Evolutionary conservation across 768 basidiomycete genomes (phyloP).

Genomic region (Pleurotus cornucopiae): DNA sequence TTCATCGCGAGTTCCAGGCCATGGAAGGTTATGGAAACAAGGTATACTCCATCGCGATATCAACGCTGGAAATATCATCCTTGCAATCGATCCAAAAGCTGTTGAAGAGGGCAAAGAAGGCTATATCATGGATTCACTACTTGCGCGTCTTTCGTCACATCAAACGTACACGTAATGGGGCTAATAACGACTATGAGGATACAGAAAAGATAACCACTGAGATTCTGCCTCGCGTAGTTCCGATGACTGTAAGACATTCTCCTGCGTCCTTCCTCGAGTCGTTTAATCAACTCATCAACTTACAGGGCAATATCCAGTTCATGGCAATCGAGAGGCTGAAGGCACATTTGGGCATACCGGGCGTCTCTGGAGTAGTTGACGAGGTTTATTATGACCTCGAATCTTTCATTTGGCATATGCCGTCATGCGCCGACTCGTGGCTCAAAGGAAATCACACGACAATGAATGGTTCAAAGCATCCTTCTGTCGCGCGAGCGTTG

Average conservation of each 20-base stretch:
- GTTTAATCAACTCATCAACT: background rate
- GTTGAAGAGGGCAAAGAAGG: background rate
- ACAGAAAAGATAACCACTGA: background rate
- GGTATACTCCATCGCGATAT: constrained; percentile 7
- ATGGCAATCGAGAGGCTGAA: constrained; percentile 1
- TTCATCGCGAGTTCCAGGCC: background rate
- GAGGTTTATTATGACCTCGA: constrained; percentile 7
- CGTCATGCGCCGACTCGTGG: background rate
- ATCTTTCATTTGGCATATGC: constrained; percentile 8
- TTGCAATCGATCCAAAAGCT: background rate
- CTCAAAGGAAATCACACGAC: too few species aligned
- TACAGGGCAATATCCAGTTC: constrained; percentile 7
- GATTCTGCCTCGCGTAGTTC: background rate
- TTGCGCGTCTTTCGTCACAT: background rate
- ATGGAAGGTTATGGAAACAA: background rate
- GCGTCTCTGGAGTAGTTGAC: background rate
- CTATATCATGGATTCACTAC: constrained; percentile 4
- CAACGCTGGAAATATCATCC: constrained; percentile 4
- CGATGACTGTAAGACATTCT: background rate
- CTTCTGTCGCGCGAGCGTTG: too few species aligned
- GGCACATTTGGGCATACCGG: background rate
- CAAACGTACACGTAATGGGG: background rate
- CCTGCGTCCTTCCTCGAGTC: background rate
- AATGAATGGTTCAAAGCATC: too few species aligned
- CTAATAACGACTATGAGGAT: background rate